Evolutionary conservation across 139 green algal species (phyloP), one percentile per base, ranked within the genome.

Genomic region (Marvania coccoides): DNA sequence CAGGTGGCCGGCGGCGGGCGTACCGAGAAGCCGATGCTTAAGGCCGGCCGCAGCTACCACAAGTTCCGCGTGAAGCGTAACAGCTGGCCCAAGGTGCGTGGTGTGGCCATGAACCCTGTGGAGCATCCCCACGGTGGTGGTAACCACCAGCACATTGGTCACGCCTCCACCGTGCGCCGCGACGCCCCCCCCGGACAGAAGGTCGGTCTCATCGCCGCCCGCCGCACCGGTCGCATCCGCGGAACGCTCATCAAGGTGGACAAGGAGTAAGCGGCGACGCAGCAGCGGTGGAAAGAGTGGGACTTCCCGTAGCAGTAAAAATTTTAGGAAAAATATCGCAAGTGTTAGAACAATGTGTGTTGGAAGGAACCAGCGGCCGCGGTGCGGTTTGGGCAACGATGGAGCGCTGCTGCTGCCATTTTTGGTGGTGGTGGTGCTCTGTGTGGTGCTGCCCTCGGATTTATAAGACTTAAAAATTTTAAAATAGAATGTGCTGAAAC

Each of bases 41-140:
- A 98, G 91, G 95, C 94, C 23, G 95, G 95, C 60, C 82, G 83
- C 64, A 77, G 83, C 38, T 98, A 95, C 86, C 88, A 94, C 81
- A 97, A 97, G 85, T 98, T 95, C 93, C 90, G 88, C 72, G 91
- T 88, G 42, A 97, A 97, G 90, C 85, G 90, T 61, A 97, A 97
- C 87, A 84, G 75, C 77, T 92, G 83, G 85, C 85, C 83, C 42
- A 88, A 86, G 80, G 88, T 96, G 63, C 89, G 94, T 87, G 94
- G 94, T 96, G 94, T 99, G 86, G 94, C 94, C 55, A 99, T 99
- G 94, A 99, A 99, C 89, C 94, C 94, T 46, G 94, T 98, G 76
- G 94, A 99, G 90, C 94, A 99, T 74, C 94, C 94, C 67, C 94
- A 98, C 71, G 94, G 94, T 83, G 94, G 94, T 91, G 94, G 94